A percentile compares a stretch with the other conserved stretches of the same genome.
Evolutionary conservation across 2,329 filamentous ascomycete species (phyloP).

Genomic region (Fusarium longipes): DNA sequence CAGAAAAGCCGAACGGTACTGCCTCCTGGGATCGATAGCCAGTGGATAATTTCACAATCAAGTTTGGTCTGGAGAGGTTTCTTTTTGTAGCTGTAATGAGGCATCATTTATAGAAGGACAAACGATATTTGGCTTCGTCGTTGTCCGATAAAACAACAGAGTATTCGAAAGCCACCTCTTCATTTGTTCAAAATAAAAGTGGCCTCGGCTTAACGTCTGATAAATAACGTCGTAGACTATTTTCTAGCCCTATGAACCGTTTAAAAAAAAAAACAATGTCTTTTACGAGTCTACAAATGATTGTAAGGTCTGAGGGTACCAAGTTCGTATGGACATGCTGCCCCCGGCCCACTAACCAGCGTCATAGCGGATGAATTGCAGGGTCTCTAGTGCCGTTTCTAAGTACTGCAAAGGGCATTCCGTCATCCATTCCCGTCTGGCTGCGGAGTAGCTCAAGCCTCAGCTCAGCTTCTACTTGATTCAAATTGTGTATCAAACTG

Average conservation of each 20-base stretch:
- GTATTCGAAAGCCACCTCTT: neutral
- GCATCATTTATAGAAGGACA: neutral
- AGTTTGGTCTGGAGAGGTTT: neutral
- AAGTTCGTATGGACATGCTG: neutral
- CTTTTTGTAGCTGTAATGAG: neutral
- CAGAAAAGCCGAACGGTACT: neutral
- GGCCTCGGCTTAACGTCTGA: neutral
- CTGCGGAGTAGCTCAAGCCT: constrained; percentile 28
- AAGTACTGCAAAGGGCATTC: constrained; percentile 7
- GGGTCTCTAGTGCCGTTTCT: constrained; percentile 20
- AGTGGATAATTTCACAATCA: neutral
- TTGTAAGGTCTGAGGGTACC: neutral
- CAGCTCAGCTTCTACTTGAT: constrained; percentile 17
- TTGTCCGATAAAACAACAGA: neutral
- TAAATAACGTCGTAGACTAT: neutral
- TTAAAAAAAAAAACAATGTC: neutral
- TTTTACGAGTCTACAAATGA: constrained; percentile 6
- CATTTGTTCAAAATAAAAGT: neutral
- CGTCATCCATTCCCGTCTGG: constrained; percentile 25
- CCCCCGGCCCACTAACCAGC: constrained; percentile 24
- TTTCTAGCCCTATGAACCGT: neutral
- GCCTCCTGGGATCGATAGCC: neutral
- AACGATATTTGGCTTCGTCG: too few species aligned
- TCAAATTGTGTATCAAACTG: constrained; percentile 13
- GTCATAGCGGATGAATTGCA: constrained; percentile 31